These are phyloP conservation scores for Gnomoniopsis sp. DNA, from an alignment of 2,329 filamentous ascomycete genomes.

Conservation along the genomic window DNA sequence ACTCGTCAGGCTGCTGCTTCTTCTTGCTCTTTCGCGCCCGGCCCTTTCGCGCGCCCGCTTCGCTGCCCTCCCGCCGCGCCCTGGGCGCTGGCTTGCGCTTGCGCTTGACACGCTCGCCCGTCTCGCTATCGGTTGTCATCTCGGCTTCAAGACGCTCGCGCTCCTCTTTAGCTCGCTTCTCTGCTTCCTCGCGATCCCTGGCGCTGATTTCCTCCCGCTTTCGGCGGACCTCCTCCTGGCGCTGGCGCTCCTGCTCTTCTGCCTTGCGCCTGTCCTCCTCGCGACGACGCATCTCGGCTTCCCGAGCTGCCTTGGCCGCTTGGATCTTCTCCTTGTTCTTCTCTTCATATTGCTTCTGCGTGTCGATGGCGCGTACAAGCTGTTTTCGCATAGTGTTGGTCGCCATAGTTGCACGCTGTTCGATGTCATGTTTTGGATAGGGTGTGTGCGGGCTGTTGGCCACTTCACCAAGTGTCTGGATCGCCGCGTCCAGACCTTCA, in stretches of 20 bases:
- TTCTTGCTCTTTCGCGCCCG: constrained; percentile 55
- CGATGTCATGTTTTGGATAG: constrained; percentile 85
- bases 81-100: constrained; percentile 58
- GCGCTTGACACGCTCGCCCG: constrained; percentile 74
- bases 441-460: constrained; percentile 66
- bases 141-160: constrained; percentile 68
- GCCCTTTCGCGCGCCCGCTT: constrained; percentile 32
- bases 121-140: constrained; percentile 76
- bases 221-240: constrained; percentile 77
- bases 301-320: constrained; percentile 73
- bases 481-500: constrained; percentile 79
- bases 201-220: constrained; percentile 80
- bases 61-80: constrained; percentile 30
- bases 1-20: constrained; percentile 43
- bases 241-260: constrained; percentile 67
- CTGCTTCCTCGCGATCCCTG: constrained; percentile 68
- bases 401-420: constrained; percentile 96
- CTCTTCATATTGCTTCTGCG: constrained; percentile 87
- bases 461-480: constrained; percentile 66
- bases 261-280: constrained; percentile 72
- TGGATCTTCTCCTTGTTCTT: constrained; percentile 87
- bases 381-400: constrained; percentile 92
- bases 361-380: constrained; percentile 78
- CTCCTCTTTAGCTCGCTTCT: constrained; percentile 69
- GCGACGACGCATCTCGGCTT: constrained; percentile 73